These are phyloP conservation scores for Hyaloraphidium curvatum DNA, from an alignment of 192 early-diverging fungal species.

Conservation along the genomic window DNA sequence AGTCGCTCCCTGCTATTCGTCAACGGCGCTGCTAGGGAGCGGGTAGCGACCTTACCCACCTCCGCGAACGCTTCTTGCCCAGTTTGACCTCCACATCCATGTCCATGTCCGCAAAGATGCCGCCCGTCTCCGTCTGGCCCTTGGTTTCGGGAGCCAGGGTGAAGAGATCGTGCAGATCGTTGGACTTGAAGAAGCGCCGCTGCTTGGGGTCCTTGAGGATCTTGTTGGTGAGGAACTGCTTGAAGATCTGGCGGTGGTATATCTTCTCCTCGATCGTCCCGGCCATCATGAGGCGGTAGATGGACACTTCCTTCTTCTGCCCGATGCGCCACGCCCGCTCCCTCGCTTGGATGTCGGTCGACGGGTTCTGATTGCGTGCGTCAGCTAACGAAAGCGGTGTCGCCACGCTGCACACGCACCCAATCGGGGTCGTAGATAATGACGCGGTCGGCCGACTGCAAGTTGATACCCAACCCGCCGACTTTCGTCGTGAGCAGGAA, in stretches of 20 bases:
- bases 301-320: slow-evolving; percentile 66
- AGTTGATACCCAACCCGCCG: slow-evolving; percentile 85
- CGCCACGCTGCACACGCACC: slow-evolving; percentile 14
- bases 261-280: slow-evolving; percentile 13
- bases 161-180: slow-evolving; percentile 73
- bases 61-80: neutral
- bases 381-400: neutral
- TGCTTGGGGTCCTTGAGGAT: slow-evolving; percentile 79
- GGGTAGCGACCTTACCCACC: neutral
- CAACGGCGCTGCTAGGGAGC: neutral
- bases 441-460: slow-evolving; percentile 83
- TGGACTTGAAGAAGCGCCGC: slow-evolving; percentile 71
- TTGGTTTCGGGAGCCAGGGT: slow-evolving; percentile 26
- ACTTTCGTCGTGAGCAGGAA: slow-evolving; percentile 97
- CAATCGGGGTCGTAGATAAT: slow-evolving; percentile 96
- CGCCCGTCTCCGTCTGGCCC: slow-evolving; percentile 44
- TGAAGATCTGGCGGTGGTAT: slow-evolving; percentile 63
- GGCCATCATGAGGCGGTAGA: slow-evolving; percentile 89
- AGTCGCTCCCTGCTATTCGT: no score
- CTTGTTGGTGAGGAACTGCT: slow-evolving; percentile 92
- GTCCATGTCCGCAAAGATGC: slow-evolving; percentile 58
- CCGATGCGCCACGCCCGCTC: slow-evolving; percentile 92
- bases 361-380: slow-evolving; percentile 46
- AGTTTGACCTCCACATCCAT: slow-evolving; percentile 19
- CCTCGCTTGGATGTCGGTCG: slow-evolving; percentile 83